Evolutionary conservation across 2,329 filamentous ascomycete species (phyloP), one percentile per base, ranked within the genome.

Genomic region (Apiospora saccharicola): DNA sequence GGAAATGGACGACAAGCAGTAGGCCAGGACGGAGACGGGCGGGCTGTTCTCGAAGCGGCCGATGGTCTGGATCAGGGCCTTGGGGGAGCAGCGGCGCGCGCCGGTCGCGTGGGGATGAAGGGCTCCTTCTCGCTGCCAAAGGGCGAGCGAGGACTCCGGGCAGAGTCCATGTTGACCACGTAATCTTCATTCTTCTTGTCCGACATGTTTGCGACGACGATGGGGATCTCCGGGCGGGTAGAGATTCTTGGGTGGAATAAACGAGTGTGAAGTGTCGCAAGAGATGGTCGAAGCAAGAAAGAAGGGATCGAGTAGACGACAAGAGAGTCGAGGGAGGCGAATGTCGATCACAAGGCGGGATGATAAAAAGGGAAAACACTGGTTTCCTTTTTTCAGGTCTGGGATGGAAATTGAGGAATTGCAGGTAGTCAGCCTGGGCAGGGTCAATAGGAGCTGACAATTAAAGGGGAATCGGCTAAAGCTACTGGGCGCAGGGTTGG

Each of bases 1-100:
- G 83, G 96, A 90, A 81, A 99, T 99, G n/a, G 95, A 98, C 70
- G 96, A 94, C 79, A 93, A 87, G 84, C 96, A 99, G 87, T 99
- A 99, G 68, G 94, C 91, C 76, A 97, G 81, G 78, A 99, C 93
- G 30, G 96, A 95, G 68, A 96, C 82, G 67, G 90, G 86, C 22
- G 95, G 94, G 83, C 91, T 96, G 84, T 95, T 94, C 78, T 92
- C 89, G 74, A 94, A 81, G 77, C 86, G 84, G 61, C 87, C 78
- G 73, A 81, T 75, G 72, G 76, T 79, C n/a, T 57, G 68, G 30
- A 34, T 14, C 46, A 41, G 8, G 10, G 67, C 67, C 41, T 68
- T 68, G 44, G 44, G 24, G 41, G 41, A 30, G 84, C 79, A 82
- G 80, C 83, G 83, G 75, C 80, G 81, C 81, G 78, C 80, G 84